These are phyloP conservation scores for Pelagophyceae sp. DNA, from an alignment of 352 stramenopile species.

Conservation along the genomic window DNA sequence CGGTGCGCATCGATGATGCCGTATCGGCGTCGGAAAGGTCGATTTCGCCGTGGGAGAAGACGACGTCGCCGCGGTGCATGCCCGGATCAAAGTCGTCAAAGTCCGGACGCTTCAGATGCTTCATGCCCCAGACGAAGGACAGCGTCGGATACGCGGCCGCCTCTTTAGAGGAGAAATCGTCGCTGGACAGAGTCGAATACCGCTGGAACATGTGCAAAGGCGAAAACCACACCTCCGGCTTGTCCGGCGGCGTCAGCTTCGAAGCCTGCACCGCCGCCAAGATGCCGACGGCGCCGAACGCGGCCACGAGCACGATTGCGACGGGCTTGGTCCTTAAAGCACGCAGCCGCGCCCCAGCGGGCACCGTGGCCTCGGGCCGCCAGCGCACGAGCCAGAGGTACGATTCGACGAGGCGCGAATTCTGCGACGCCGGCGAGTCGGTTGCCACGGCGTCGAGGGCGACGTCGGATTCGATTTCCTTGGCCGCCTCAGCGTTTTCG, in stretches of 20 bases:
- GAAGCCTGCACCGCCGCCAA: conserved; percentile 12
- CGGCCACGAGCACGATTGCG: neutral
- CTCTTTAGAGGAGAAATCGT: conserved; percentile 12
- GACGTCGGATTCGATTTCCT: neutral
- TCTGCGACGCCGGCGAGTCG: neutral
- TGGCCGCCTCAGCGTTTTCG: neutral
- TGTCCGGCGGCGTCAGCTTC: conserved; percentile 23
- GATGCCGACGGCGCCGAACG: neutral
- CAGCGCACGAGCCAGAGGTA: neutral
- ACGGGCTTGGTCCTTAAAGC: conserved; percentile 12
- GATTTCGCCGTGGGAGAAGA: conserved; percentile 17
- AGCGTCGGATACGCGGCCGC: conserved; percentile 10
- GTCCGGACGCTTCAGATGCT: conserved; percentile 5
- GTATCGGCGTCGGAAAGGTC: conserved; percentile 17
- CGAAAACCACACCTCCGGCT: conserved; percentile 31
- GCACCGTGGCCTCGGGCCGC: neutral
- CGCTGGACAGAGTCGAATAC: neutral
- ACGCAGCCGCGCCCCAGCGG: no score
- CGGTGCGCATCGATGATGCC: neutral
- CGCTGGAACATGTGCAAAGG: conserved; percentile 25
- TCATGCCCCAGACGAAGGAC: conserved; percentile 24
- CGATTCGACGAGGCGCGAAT: neutral
- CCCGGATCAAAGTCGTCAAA: conserved; percentile 22
- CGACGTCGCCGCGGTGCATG: conserved; percentile 3
- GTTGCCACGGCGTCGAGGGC: neutral